Conservation (phyloP, 163 green algal species). For the Smithsoniella earleae region DNA sequence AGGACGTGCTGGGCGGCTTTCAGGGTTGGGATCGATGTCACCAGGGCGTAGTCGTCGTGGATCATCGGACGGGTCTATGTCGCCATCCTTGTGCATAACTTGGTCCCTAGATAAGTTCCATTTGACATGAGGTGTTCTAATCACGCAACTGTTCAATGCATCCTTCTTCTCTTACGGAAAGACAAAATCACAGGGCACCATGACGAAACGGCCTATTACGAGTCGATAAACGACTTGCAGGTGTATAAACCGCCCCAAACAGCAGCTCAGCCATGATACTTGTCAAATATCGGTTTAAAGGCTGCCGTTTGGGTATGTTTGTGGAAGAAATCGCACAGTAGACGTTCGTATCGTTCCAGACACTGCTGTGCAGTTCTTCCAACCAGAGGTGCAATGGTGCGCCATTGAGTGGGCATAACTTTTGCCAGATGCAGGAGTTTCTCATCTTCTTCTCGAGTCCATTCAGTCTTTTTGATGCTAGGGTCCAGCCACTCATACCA, state of each 20-base stretch:
- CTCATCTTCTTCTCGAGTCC: slow-evolving; percentile 98
- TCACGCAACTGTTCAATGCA: no score
- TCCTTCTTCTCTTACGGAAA: no score
- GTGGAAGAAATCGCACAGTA: slow-evolving; percentile 36
- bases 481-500: slow-evolving; percentile 99
- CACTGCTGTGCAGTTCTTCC: slow-evolving; percentile 94
- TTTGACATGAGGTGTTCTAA: no score
- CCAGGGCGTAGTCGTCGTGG: slow-evolving; percentile 82
- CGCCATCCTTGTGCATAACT: slow-evolving; percentile 64
- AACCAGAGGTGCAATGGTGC: slow-evolving; percentile 97
- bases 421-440: slow-evolving; percentile 99
- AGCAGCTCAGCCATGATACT: no score
- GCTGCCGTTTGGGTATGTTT: no score
- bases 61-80: slow-evolving; percentile 82
- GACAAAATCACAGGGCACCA: no score
- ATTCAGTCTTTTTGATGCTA: slow-evolving; percentile 98
- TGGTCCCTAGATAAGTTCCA: slow-evolving; percentile 57
- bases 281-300: no score
- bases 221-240: no score
- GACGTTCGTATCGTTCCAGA: slow-evolving; percentile 87
- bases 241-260: no score
- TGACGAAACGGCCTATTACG: no score
- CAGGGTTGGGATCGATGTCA: slow-evolving; percentile 98
- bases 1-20: slow-evolving; percentile 89
- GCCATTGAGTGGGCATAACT: slow-evolving; percentile 98